Evolutionary conservation across 2,329 filamentous ascomycete species (phyloP).

Genomic region (Fusarium sp.): DNA sequence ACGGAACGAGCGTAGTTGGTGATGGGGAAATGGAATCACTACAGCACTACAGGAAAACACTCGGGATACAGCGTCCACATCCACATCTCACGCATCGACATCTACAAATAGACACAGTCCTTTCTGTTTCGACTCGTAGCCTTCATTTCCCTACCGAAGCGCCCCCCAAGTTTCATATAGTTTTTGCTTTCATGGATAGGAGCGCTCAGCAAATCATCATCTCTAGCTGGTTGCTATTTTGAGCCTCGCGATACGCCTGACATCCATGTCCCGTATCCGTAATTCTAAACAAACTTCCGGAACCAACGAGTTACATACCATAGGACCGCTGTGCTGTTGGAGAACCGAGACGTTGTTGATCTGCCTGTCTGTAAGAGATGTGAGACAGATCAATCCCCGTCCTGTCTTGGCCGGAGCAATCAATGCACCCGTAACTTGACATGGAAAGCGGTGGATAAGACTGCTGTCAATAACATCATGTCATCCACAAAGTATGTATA

Average conservation of each 20-base stretch:
- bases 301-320: not conserved
- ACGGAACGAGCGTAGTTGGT: not conserved
- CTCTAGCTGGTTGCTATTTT: constrained; percentile 31
- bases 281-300: not conserved
- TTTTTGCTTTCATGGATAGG: constrained; percentile 27
- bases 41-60: no score
- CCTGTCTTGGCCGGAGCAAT: not conserved
- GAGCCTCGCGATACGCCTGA: constrained; percentile 28
- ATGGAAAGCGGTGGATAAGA: not conserved
- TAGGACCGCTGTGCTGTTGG: not conserved
- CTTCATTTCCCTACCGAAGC: constrained; percentile 28
- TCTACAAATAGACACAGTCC: not conserved
- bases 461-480: no score
- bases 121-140: constrained; percentile 25
- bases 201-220: constrained; percentile 14
- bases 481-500: not conserved
- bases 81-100: no score
- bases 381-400: not conserved
- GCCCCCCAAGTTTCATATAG: constrained; percentile 37
- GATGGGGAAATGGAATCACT: no score
- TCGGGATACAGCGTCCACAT: not conserved
- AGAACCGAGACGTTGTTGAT: constrained; percentile 4
- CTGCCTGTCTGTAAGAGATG: not conserved
- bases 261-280: not conserved
- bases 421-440: not conserved